Evolutionary conservation across 805 yeast species (phyloP).

Genomic region (Ogataea paraovalis): DNA sequence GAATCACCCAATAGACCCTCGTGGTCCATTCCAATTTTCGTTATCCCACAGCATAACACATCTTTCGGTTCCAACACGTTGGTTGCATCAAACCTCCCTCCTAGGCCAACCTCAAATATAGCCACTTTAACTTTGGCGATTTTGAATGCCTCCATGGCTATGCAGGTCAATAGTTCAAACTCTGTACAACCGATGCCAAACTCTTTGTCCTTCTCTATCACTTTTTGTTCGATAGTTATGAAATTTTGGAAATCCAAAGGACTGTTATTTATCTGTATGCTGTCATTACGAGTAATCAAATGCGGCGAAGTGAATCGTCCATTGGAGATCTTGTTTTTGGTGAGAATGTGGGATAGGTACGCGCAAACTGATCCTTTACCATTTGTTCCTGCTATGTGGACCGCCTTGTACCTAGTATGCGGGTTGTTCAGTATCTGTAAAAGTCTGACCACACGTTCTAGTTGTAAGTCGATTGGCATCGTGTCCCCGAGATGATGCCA

Average conservation of each 20-base stretch:
- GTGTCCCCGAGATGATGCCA: too few species aligned
- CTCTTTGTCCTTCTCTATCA: slow-evolving; percentile 37
- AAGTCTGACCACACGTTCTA: slow-evolving; percentile 45
- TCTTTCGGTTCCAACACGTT: slow-evolving; percentile 50
- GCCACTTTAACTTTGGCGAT: slow-evolving; percentile 62
- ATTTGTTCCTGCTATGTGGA: slow-evolving; percentile 96
- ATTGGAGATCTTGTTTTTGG: slow-evolving; percentile 42
- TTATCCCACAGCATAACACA: slow-evolving; percentile 65
- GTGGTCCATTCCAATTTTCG: slow-evolving; percentile 87
- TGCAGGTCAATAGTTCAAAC: slow-evolving; percentile 81
- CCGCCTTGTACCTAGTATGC: slow-evolving; percentile 53
- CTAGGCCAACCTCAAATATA: slow-evolving; percentile 90
- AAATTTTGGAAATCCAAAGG: slow-evolving; percentile 50
- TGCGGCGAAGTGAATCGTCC: slow-evolving; percentile 94
- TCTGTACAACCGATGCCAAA: slow-evolving; percentile 68
- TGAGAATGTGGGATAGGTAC: slow-evolving; percentile 64
- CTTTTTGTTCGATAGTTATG: slow-evolving; percentile 37
- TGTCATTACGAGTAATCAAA: slow-evolving; percentile 66
- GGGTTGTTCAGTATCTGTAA: slow-evolving; percentile 62
- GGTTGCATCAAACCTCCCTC: slow-evolving; percentile 88
- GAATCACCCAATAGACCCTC: slow-evolving; percentile 70
- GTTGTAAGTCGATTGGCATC: slow-evolving; percentile 58
- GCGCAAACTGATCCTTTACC: slow-evolving; percentile 95
- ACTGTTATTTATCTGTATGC: slow-evolving; percentile 60
- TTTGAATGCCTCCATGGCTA: slow-evolving; percentile 75